Evolutionary conservation across 2,329 filamentous ascomycete genomes (phyloP).

Genomic region (Aspergillus novoparasiticus): DNA sequence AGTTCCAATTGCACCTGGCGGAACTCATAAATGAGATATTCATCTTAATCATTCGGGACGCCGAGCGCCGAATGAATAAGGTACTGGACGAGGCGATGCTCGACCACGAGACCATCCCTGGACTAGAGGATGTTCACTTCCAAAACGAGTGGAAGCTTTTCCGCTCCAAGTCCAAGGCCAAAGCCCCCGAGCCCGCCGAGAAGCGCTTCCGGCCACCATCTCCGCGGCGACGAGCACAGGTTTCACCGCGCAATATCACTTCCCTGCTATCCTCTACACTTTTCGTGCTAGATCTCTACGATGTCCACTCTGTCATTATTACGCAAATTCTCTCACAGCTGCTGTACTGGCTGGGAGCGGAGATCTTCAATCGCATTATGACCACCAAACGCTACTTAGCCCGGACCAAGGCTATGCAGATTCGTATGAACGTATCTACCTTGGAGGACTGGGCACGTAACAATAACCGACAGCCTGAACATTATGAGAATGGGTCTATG

Average conservation of each 20-base stretch:
- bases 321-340: slow-evolving; percentile 90
- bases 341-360: slow-evolving; percentile 92
- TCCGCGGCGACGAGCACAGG: slow-evolving; percentile 87
- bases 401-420: slow-evolving; percentile 98
- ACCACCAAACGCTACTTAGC: slow-evolving; percentile 92
- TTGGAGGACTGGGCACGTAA: slow-evolving; percentile 93
- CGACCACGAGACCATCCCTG: slow-evolving; percentile 96
- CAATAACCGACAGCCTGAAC: slow-evolving; percentile 92
- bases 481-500: slow-evolving; percentile 91
- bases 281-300: slow-evolving; percentile 97
- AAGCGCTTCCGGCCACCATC: slow-evolving; percentile 91
- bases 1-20: slow-evolving; percentile 90
- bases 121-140: slow-evolving; percentile 94
- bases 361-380: slow-evolving; percentile 98
- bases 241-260: slow-evolving; percentile 91
- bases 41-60: slow-evolving; percentile 93
- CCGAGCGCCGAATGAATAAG: slow-evolving; percentile 93
- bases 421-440: slow-evolving; percentile 96
- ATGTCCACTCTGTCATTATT: slow-evolving; percentile 95
- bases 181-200: slow-evolving; percentile 80
- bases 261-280: slow-evolving; percentile 93
- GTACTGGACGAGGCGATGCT: slow-evolving; percentile 91
- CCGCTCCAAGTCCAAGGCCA: slow-evolving; percentile 84
- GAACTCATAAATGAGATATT: slow-evolving; percentile 98
- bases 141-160: slow-evolving; percentile 99